Conservation (phyloP, 495 filamentous ascomycete species). For the Cryomyces antarcticus region DNA sequence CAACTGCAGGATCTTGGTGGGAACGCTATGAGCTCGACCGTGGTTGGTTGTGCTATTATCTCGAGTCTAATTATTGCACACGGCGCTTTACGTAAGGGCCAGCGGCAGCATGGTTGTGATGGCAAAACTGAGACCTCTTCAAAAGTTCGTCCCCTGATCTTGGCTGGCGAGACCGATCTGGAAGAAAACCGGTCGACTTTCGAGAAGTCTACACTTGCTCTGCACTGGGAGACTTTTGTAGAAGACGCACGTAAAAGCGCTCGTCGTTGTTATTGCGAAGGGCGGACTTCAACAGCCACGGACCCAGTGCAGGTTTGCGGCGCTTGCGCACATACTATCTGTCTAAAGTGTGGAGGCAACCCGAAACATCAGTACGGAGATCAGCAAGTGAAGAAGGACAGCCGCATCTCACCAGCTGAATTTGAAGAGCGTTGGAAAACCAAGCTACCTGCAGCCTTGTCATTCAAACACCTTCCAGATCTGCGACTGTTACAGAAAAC, state of each 20-base stretch:
- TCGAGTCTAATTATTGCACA: slow-evolving; percentile 28
- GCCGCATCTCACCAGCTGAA: slow-evolving; percentile 22
- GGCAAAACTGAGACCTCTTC: no score
- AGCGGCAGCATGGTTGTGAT: no score
- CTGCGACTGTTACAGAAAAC: no score
- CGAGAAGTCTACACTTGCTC: no score
- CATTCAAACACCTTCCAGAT: slow-evolving; percentile 10
- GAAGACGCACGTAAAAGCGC: background rate
- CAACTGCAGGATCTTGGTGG: slow-evolving; percentile 57
- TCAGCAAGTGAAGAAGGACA: slow-evolving; percentile 1
- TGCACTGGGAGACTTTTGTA: no score
- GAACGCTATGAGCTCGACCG: slow-evolving; percentile 68
- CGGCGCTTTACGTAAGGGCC: slow-evolving; percentile 13
- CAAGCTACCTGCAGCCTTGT: slow-evolving; percentile 11
- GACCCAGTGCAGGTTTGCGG: slow-evolving; percentile 27
- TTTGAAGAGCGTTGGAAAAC: slow-evolving; percentile 24
- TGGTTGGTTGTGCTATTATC: slow-evolving; percentile 43
- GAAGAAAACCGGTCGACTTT: no score
- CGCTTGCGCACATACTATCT: slow-evolving; percentile 35
- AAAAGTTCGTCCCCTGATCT: no score
- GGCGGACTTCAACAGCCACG: slow-evolving; percentile 19
- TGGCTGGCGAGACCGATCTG: no score
- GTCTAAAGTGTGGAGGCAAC: slow-evolving; percentile 32
- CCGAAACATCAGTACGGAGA: slow-evolving; percentile 31
- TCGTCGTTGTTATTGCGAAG: slow-evolving; percentile 36